These are phyloP conservation scores for Camelina laxa DNA, from an alignment of 345 rosid genomes.

Conservation along the genomic window DNA sequence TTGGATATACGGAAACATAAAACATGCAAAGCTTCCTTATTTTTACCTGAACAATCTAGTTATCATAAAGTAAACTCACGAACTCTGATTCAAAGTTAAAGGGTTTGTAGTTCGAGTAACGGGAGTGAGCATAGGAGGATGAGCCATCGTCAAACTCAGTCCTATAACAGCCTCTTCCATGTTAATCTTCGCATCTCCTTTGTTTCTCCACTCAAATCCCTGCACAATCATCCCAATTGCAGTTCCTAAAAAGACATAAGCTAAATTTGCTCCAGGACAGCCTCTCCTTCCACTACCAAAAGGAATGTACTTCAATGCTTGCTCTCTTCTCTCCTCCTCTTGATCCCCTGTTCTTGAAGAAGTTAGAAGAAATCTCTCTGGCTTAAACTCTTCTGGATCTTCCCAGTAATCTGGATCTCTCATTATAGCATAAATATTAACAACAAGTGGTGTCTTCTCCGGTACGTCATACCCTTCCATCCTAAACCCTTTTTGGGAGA, in stretches of 20 bases:
- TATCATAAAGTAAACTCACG: no score
- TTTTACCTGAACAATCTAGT: no score
- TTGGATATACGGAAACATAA: no score
- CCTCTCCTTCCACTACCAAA: neutral
- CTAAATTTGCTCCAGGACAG: neutral
- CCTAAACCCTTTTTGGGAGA: neutral
- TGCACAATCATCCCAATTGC: neutral
- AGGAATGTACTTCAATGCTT: neutral
- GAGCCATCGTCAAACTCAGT: neutral
- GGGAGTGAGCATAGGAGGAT: neutral
- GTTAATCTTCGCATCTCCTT: neutral
- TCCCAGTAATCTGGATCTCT: neutral
- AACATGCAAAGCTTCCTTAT: no score
- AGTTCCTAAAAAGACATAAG: neutral
- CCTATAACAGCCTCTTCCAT: neutral
- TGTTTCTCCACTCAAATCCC: neutral
- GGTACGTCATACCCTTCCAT: neutral
- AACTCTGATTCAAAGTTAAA: neutral
- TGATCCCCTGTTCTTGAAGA: neutral
- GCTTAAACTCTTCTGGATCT: neutral
- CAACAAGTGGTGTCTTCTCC: neutral
- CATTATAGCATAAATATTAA: neutral
- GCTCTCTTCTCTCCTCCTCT: neutral
- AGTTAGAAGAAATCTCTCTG: neutral
- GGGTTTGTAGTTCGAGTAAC: neutral